Percentiles rank a stretch among this genome's conserved stretches.
Conservation (phyloP, 2,329 filamentous ascomycete species). For the Orbilia ellipsospora region DNA sequence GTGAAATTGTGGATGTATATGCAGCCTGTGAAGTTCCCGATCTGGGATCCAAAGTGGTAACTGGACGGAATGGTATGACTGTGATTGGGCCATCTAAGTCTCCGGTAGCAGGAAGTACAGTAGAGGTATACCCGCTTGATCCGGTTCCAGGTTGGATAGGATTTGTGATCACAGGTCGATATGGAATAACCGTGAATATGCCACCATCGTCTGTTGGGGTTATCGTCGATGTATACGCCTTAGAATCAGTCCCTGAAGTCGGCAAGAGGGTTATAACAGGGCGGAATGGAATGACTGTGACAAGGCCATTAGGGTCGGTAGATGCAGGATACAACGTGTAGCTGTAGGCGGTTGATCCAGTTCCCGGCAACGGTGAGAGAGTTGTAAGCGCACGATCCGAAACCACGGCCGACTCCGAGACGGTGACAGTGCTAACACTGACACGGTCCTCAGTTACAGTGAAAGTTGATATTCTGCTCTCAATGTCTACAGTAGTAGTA, state of each 20-base stretch:
- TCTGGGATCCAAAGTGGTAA: neutral
- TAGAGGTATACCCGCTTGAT: slow-evolving; percentile 8
- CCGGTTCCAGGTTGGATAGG: slow-evolving; percentile 1
- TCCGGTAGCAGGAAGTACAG: neutral
- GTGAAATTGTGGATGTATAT: neutral
- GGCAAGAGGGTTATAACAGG: neutral
- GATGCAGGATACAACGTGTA: neutral
- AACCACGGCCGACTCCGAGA: too few species aligned
- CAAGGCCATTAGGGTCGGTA: neutral
- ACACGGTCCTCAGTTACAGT: too few species aligned
- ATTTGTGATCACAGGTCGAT: slow-evolving; percentile 1
- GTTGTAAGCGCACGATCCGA: neutral
- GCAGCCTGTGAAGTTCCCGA: neutral
- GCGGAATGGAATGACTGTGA: neutral
- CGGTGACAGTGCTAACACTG: too few species aligned
- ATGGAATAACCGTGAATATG: neutral
- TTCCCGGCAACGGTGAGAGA: neutral
- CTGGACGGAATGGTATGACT: neutral
- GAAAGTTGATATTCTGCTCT: too few species aligned
- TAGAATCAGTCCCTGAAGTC: neutral
- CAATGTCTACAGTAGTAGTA: too few species aligned
- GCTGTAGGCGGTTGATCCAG: neutral
- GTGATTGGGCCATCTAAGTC: neutral
- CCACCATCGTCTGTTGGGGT: neutral
- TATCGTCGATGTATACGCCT: neutral